A percentile compares a stretch with the other conserved stretches of the same genome.
Conservation (phyloP, 768 basidiomycete genomes). For the Naganishia vaughanmartiniae region DNA sequence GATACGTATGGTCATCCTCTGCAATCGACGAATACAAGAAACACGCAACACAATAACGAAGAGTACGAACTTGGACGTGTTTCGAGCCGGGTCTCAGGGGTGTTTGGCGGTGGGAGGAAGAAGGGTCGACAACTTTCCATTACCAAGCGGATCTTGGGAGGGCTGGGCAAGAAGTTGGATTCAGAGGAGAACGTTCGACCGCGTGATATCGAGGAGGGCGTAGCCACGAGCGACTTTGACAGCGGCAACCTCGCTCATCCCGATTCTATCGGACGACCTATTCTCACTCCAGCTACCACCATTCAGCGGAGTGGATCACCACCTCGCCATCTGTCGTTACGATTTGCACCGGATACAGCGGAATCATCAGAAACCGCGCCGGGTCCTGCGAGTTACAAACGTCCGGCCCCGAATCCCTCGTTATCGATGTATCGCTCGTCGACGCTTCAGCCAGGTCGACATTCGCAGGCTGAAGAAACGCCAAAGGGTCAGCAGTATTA, state of each 20-base stretch:
- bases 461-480: constrained; percentile 5
- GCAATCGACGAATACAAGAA: constrained; percentile 4
- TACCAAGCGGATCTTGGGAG: constrained; percentile 9
- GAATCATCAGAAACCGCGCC: constrained; percentile 46
- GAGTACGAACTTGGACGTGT: constrained; percentile 24
- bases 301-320: constrained; percentile 24
- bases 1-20: constrained; percentile 7
- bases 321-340: constrained; percentile 34
- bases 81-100: constrained; percentile 18
- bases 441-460: not conserved
- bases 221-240: not conserved
- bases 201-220: constrained; percentile 14
- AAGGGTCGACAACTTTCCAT: constrained; percentile 18
- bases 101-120: constrained; percentile 14
- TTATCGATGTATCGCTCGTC: constrained; percentile 27
- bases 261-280: constrained; percentile 5
- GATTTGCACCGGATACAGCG: constrained; percentile 43
- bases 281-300: constrained; percentile 8
- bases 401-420: constrained; percentile 24
- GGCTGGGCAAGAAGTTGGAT: constrained; percentile 23
- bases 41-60: constrained; percentile 1
- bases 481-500: constrained; percentile 29
- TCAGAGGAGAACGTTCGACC: constrained; percentile 13
- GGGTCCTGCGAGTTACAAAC: constrained; percentile 29
- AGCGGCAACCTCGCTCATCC: not conserved